Percentiles rank a stretch among this genome's conserved stretches.
phyloP scores from a whole-genome alignment of 2,329 filamentous ascomycete species.

The Zalaria obscura region DNA sequence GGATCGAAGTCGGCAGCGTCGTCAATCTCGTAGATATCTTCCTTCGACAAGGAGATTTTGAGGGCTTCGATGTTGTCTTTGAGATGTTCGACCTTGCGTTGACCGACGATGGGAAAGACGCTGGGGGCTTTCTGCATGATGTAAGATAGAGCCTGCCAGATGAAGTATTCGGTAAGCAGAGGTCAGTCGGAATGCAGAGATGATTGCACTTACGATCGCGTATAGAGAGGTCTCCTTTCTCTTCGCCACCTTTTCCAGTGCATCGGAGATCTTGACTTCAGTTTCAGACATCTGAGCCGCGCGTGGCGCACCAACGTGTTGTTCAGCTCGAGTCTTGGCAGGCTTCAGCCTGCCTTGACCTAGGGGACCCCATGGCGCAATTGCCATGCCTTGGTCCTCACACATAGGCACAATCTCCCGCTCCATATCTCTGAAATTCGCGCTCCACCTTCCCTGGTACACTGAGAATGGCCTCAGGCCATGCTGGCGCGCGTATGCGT shows the following conservation, averaged over 20 bases:
- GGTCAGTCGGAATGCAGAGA: background rate
- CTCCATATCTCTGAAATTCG: slow-evolving; percentile 29
- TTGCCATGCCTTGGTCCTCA: slow-evolving; percentile 21
- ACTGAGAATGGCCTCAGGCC: slow-evolving; percentile 24
- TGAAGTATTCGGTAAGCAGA: background rate
- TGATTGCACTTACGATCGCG: slow-evolving; percentile 1
- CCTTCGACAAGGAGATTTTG: slow-evolving; percentile 39
- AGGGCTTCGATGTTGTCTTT: slow-evolving; percentile 57
- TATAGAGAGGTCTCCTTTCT: slow-evolving; percentile 23
- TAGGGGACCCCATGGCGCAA: slow-evolving; percentile 42
- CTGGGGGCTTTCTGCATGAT: slow-evolving; percentile 55
- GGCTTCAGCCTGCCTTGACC: slow-evolving; percentile 29
- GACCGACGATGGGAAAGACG: slow-evolving; percentile 61
- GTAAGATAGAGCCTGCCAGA: slow-evolving; percentile 45
- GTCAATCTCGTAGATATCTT: slow-evolving; percentile 56
- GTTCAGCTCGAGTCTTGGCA: slow-evolving; percentile 26
- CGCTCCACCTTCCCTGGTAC: slow-evolving; percentile 28
- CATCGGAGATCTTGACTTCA: slow-evolving; percentile 38
- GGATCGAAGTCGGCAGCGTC: slow-evolving; percentile 45
- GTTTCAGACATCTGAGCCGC: slow-evolving; percentile 22
- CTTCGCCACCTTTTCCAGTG: slow-evolving; percentile 45
- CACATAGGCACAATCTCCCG: slow-evolving; percentile 32
- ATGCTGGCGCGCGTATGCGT: slow-evolving; percentile 24
- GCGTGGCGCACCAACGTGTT: slow-evolving; percentile 23
- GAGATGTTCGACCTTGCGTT: slow-evolving; percentile 54